A percentile compares a stretch with the other conserved stretches of the same genome.
These are phyloP conservation scores for Platanthera guangdongensis DNA, from an alignment of 106 monocot species.

Conservation along the genomic window DNA sequence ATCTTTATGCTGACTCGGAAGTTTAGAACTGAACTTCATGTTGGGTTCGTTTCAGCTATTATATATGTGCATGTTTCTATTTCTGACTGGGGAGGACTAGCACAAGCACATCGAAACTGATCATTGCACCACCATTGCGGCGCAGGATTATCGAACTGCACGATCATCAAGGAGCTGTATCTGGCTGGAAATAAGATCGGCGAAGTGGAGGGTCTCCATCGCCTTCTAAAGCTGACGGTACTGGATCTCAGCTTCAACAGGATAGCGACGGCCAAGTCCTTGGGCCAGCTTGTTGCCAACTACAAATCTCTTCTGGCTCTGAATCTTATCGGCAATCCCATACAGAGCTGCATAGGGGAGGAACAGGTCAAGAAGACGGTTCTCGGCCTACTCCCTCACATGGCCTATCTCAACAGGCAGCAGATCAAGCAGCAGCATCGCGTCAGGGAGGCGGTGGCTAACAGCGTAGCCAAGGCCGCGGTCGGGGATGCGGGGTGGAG, in stretches of 20 bases:
- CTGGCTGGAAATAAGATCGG: conserved; percentile 95
- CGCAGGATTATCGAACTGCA: conserved; percentile 79
- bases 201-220: conserved; percentile 77
- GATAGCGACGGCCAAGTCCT: conserved; percentile 60
- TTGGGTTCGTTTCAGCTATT: too few species aligned
- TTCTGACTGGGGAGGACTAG: too few species aligned
- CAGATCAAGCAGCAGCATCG: conserved; percentile 46
- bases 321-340: conserved; percentile 74
- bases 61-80: too few species aligned
- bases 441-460: conserved; percentile 40
- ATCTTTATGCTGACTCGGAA: too few species aligned
- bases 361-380: conserved; percentile 65
- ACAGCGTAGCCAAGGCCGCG: conserved; percentile 64
- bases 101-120: too few species aligned
- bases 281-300: conserved; percentile 84
- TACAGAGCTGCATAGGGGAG: conserved; percentile 68
- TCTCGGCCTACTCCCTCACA: conserved; percentile 45
- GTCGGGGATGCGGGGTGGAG: conserved; percentile 32
- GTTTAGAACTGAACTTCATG: too few species aligned
- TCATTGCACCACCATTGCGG: not conserved
- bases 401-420: conserved; percentile 74
- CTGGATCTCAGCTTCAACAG: conserved; percentile 95
- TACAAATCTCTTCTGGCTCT: conserved; percentile 68
- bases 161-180: conserved; percentile 79
- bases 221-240: conserved; percentile 73